phyloP scores from a whole-genome alignment of 352 stramenopile species.

The Phytophthora palmivora region DNA sequence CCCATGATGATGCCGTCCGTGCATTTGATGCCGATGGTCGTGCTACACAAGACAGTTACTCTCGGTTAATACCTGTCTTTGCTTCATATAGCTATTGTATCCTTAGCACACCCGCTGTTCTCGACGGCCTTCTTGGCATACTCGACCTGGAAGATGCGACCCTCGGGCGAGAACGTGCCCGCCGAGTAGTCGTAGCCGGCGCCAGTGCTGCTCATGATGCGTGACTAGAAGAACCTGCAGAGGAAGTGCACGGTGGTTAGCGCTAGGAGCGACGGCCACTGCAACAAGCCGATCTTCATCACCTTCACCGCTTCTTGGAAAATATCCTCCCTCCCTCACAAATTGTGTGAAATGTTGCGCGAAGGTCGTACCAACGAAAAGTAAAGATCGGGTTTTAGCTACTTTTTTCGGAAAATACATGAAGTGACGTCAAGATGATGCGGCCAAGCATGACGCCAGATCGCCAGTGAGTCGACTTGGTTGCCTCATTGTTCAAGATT shows the following conservation, averaged over 20 bases:
- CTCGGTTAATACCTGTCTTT: neutral
- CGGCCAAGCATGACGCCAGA: neutral
- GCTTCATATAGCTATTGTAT: neutral
- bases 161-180: slow-evolving; percentile 97
- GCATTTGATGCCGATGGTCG: slow-evolving; percentile 98
- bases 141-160: slow-evolving; percentile 99
- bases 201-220: slow-evolving; percentile 84
- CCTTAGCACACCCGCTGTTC: slow-evolving; percentile 87
- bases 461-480: neutral
- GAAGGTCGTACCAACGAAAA: slow-evolving; percentile 20
- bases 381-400: slow-evolving; percentile 14
- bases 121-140: slow-evolving; percentile 99
- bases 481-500: neutral
- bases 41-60: slow-evolving; percentile 56
- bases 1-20: slow-evolving; percentile 97
- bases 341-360: slow-evolving; percentile 9
- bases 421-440: neutral
- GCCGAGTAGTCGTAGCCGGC: slow-evolving; percentile 90
- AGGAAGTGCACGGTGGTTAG: slow-evolving; percentile 1
- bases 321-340: slow-evolving; percentile 33
- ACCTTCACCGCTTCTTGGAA: slow-evolving; percentile 24
- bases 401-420: too few species aligned
- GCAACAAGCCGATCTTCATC: slow-evolving; percentile 23
- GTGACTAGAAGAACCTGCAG: slow-evolving; percentile 14
- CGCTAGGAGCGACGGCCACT: too few species aligned